phyloP scores from a whole-genome alignment of 345 rosid species.

The Populus simonii region DNA sequence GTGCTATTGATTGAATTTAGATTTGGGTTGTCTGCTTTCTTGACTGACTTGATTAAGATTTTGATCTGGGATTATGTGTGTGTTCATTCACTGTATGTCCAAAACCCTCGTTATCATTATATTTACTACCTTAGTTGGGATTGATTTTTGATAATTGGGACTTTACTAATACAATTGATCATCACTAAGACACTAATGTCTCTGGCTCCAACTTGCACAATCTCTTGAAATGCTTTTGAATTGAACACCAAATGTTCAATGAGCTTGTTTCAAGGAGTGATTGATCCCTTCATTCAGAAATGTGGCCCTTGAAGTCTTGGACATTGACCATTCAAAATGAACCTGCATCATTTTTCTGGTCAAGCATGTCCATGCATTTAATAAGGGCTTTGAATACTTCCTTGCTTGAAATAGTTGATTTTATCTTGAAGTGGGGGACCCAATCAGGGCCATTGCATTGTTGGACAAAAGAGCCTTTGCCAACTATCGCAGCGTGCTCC shows the following conservation, averaged over 20 bases:
- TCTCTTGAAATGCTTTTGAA: neutral
- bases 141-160: neutral
- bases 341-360: neutral
- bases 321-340: too few relatives aligned
- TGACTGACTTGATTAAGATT: neutral
- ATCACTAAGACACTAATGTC: neutral
- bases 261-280: neutral
- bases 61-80: slow-evolving; percentile 5
- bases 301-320: too few relatives aligned
- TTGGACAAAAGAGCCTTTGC: neutral
- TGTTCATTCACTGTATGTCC: neutral
- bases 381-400: neutral
- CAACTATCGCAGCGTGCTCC: neutral
- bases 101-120: neutral
- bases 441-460: neutral
- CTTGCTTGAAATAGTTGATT: neutral
- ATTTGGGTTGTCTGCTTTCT: neutral
- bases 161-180: neutral
- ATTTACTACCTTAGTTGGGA: neutral
- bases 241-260: neutral
- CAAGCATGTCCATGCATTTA: neutral
- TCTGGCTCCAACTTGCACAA: neutral
- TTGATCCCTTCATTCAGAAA: too few relatives aligned
- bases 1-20: neutral
- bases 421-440: neutral